A percentile compares a stretch with the other conserved stretches of the same genome.
These are phyloP conservation scores for Lactifluus volemus DNA, from an alignment of 768 basidiomycete species.

Conservation along the genomic window DNA sequence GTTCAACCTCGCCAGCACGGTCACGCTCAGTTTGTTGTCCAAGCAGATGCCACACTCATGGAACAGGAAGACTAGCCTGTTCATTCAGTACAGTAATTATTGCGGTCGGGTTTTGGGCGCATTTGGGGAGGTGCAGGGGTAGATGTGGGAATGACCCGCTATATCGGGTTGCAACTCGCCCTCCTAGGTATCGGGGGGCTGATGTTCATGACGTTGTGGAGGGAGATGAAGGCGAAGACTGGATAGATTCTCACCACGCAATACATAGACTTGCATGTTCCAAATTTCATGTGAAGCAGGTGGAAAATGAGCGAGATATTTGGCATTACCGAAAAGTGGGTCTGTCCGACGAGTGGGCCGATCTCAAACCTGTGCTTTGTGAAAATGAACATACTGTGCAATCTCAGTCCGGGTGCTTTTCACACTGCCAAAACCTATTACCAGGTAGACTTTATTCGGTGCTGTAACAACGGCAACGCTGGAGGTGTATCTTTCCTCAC, in stretches of 20 bases:
- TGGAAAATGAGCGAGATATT: too few relatives aligned
- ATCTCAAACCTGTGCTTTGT: too few relatives aligned
- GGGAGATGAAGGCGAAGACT: slow-evolving; percentile 53
- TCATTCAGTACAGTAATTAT: slow-evolving; percentile 64
- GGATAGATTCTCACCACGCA: slow-evolving; percentile 31
- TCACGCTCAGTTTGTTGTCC: slow-evolving; percentile 55
- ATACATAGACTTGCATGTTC: too few relatives aligned
- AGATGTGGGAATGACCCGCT: slow-evolving; percentile 51
- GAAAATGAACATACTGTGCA: too few relatives aligned
- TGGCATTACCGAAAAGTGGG: too few relatives aligned
- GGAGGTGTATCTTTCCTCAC: too few relatives aligned
- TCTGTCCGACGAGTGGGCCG: too few relatives aligned
- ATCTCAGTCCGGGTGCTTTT: too few relatives aligned
- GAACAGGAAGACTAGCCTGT: slow-evolving; percentile 50
- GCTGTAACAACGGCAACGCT: too few relatives aligned
- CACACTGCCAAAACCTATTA: too few relatives aligned
- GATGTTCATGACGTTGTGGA: slow-evolving; percentile 51
- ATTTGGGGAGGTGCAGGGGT: slow-evolving; percentile 61
- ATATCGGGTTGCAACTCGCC: slow-evolving; percentile 49
- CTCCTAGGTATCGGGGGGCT: slow-evolving; percentile 50
- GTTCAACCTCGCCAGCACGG: slow-evolving; percentile 65
- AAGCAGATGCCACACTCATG: slow-evolving; percentile 59
- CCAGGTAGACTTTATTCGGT: too few relatives aligned
- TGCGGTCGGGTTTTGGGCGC: slow-evolving; percentile 56
- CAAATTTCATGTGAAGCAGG: too few relatives aligned